Base-by-base conservation (phyloP, 257 asterid species). In the Verbena officinalis region DNA sequence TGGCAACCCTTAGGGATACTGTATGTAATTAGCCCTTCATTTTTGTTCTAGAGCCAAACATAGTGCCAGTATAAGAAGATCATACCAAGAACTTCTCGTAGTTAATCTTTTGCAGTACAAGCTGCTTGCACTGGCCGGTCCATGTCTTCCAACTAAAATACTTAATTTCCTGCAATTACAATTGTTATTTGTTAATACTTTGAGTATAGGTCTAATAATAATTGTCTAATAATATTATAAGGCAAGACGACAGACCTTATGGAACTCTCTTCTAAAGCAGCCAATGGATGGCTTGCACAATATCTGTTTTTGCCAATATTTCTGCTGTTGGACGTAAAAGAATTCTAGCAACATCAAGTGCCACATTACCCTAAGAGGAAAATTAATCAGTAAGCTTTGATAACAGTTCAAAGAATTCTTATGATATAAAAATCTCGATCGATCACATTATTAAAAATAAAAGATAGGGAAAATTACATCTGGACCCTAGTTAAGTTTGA, bases 51-150 rank as follows among this genome's bases (percentile, higher is more conserved):
- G 4, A 27, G 5, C 33, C 33, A 27, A 27, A 27, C 33, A 5
- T 27, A 27, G 33, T 27, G 33, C 33, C 5, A 27, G 33, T 27
- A 27, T 27, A 27, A 5, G 33, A 27, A 27, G 33, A 2, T 27
- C 33, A 27, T 81, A 90, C 99, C 95, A 42, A 93, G 78, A 76
- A 90, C 38, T 82, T 90, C 97, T 53, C 97, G 88, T 20, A 93
- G 74, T 83, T n/a, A n/a, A n/a, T 93, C 99, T 79, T 27, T 93
- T 1, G 99, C 92, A 6, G 99, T 90, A 65, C 91, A 93, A 46
- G 99, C 90, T 59, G 95, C 96, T 80, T 93, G 99, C 40, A 84
- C 95, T 4, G 99, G 95, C 95, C 3, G 99, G 95, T 79, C 97
- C 99, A 54, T 96, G 96, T 73, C 99, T 84, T 73, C 99, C 99